phyloP scores from a whole-genome alignment of 1,284 basidiomycete species.

The Rhodotorula sp. region DNA sequence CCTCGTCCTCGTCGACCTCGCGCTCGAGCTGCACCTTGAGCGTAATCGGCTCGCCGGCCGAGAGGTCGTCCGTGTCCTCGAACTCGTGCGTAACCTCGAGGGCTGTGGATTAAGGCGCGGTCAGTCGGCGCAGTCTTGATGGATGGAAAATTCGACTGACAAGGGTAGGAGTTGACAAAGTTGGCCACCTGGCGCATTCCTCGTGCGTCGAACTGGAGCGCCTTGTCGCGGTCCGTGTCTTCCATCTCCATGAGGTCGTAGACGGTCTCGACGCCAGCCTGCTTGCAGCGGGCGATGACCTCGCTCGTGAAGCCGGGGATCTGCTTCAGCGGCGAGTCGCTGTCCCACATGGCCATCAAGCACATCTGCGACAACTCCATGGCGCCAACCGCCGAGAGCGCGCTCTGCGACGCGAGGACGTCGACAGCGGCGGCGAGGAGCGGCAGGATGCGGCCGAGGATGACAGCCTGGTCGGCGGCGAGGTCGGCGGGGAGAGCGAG shows the following conservation, averaged over 20 bases:
- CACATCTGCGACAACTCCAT: constrained; percentile 99
- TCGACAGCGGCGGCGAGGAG: constrained; percentile 77
- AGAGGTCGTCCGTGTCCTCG: constrained; percentile 74
- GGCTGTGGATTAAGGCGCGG: constrained; percentile 3
- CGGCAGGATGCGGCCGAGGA: constrained; percentile 87
- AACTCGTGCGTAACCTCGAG: constrained; percentile 84
- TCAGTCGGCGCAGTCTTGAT: not conserved
- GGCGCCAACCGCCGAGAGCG: constrained; percentile 88
- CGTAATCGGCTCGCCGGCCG: constrained; percentile 76
- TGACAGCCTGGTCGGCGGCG: constrained; percentile 80
- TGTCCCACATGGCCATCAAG: constrained; percentile 90
- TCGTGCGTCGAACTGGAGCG: constrained; percentile 77
- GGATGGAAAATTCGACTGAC: not conserved
- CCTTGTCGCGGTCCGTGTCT: constrained; percentile 70
- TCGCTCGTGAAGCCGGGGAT: constrained; percentile 92
- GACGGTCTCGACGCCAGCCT: constrained; percentile 75
- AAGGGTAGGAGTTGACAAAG: constrained; percentile 94
- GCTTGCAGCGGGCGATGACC: constrained; percentile 81
- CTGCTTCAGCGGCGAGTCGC: constrained; percentile 89
- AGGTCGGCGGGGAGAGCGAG: constrained; percentile 89
- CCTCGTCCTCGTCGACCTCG: constrained; percentile 76
- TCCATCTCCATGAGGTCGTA: constrained; percentile 98
- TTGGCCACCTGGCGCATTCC: constrained; percentile 90
- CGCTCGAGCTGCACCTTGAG: constrained; percentile 77
- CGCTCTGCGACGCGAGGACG: constrained; percentile 95